Evolutionary conservation across 257 asterid genomes (phyloP), one percentile per base, ranked within the genome.

Genomic region (Solanum paucissectum): DNA sequence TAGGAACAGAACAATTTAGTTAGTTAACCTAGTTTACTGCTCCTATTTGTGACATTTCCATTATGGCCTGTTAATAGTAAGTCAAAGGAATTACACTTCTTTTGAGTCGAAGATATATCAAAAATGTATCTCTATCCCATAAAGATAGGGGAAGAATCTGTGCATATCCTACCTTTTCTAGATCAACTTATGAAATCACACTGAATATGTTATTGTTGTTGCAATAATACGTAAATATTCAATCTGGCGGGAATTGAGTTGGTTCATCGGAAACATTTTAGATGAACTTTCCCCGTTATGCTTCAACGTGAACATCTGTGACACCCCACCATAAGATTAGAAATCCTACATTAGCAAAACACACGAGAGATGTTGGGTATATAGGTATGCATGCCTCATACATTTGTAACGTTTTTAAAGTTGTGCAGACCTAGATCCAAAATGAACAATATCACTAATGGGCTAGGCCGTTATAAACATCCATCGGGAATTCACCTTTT

Each of bases 121-220:
- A 0, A 25, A 66, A 62, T 62, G 0, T 9, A 9, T n/a, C 16
- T 0, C 32, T 23, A n/a, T n/a, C 6, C 14, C 3, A 0, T 4
- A 62, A 58, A 10, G 7, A 10, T n/a, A 10, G 16, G 14, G 14
- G 0, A 0, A 62, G 12, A 62, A 10, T 62, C 0, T 25, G 2
- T 0, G 2, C 7, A 25, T 5, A 66, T 66, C 1, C 3, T 25
- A 25, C 6, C 2, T 11, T 25, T 12, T 66, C 1, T 25, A 66
- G 8, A 25, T 66, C 3, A 20, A 66, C 20, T 2, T 5, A 10
- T 66, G 9, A 25, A 66, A 5, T 66, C 4, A 66, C 9, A 12
- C 33, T 1, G 25, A 4, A 62, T 9, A 9, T 62, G 3, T 0
- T 62, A 23, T 62, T 62, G 0, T 62, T 62, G 14, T 9, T 62